Evolutionary conservation across 345 rosid genomes (phyloP).

Genomic region (Arabidopsis suecica): DNA sequence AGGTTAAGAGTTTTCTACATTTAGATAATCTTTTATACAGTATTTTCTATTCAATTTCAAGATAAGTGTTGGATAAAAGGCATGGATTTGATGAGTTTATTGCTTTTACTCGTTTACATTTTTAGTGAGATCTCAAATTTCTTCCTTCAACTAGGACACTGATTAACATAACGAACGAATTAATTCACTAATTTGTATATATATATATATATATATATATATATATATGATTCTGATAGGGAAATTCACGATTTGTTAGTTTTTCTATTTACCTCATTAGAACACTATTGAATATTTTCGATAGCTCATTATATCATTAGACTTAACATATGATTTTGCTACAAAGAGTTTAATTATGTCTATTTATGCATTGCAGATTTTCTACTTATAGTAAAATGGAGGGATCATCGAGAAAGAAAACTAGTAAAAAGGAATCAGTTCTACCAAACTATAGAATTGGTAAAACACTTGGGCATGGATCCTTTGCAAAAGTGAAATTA

Average conservation of each 20-base stretch:
- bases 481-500: conserved; percentile 86
- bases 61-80: too few relatives aligned
- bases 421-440: conserved; percentile 47
- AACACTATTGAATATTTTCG: neutral
- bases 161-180: too few relatives aligned
- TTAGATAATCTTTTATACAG: too few relatives aligned
- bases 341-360: neutral
- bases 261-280: neutral
- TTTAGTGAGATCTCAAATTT: neutral
- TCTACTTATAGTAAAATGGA: conserved; percentile 49
- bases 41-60: too few relatives aligned
- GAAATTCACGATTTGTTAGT: neutral
- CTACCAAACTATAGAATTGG: conserved; percentile 72
- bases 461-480: conserved; percentile 77
- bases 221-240: neutral
- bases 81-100: too few relatives aligned
- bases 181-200: too few relatives aligned
- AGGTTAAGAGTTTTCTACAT: too few relatives aligned
- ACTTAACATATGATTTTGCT: neutral
- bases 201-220: too few relatives aligned
- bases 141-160: too few relatives aligned
- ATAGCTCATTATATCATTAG: neutral
- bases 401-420: conserved; percentile 46
- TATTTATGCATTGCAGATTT: neutral
- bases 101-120: too few relatives aligned